Evolutionary conservation across 371 early-diverging fungal species (phyloP), one percentile per base, ranked within the genome.

Genomic region (Parasitella parasitica): DNA sequence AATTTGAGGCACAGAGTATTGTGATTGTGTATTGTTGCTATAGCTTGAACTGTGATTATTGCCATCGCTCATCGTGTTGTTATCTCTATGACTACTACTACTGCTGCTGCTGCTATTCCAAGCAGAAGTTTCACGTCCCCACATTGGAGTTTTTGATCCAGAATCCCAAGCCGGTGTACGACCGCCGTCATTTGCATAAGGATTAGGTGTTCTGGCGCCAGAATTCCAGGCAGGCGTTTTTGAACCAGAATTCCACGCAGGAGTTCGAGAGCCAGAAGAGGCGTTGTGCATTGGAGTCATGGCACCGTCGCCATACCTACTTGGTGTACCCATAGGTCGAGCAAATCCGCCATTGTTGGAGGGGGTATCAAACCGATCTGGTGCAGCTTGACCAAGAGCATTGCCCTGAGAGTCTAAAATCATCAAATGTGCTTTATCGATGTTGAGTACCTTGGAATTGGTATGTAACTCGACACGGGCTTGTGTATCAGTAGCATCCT

Each of bases 391-490:
- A 9, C 76, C 76, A 48, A 77, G 58, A 6, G 73, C 64, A 30
- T 65, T 75, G 5, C 82, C 76, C 43, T 70, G 75, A 20, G 73
- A 27, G 49, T 83, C 84, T 32, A 83, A 75, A 12, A 92, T 81
- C 15, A 83, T 79, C 27, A 94, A 73, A 61, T 89, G 90, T 54
- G 86, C 83, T 61, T 88, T 87, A 41, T 91, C 89, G 15, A 98
- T 87, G 28, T 75, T 87, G 48, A 97, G 82, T 30, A 90, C 81
- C 36, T 88, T 88, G 32, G 86, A 85, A 67, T 92, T 95, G 16
- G 98, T 94, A 73, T 96, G 97, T 26, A 99, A 84, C 75, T 99
- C 98, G 3, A 99, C 92, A 37, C 98, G 86, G 1, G 91, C 96
- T 59, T 82, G 85, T 7, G 76, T 77, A 59, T 85, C 89, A 1